Conservation (phyloP, 2,329 filamentous ascomycete species). For the Alternaria sp. region DNA sequence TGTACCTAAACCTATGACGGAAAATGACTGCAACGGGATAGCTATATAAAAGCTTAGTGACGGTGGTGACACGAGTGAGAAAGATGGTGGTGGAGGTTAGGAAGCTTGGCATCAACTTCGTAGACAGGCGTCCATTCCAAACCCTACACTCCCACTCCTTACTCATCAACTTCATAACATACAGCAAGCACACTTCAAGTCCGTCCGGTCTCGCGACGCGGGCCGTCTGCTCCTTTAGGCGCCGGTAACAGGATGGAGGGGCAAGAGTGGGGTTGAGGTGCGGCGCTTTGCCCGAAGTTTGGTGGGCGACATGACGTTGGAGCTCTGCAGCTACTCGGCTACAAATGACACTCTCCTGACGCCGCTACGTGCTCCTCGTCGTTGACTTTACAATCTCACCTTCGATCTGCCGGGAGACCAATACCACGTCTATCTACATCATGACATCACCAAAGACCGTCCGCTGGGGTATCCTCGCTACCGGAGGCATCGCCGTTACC, state of each 20-base stretch:
- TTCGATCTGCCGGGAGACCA: background rate
- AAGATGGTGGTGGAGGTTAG: background rate
- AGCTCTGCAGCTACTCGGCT: conserved; percentile 9
- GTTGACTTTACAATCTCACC: background rate
- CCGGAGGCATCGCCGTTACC: conserved; percentile 59
- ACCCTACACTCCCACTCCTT: background rate
- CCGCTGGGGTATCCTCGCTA: conserved; percentile 59
- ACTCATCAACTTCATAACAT: background rate
- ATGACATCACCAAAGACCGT: conserved; percentile 51
- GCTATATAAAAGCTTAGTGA: too few relatives aligned
- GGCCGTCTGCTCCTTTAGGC: conserved; percentile 15
- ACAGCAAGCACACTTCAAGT: conserved; percentile 3
- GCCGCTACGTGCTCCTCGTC: background rate
- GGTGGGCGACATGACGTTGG: conserved; percentile 27
- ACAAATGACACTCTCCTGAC: conserved; percentile 3
- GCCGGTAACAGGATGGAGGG: conserved; percentile 13
- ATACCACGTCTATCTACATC: conserved; percentile 9
- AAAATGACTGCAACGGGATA: too few relatives aligned
- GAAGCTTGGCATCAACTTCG: background rate
- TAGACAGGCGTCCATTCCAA: background rate
- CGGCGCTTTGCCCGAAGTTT: conserved; percentile 13
- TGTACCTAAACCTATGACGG: too few relatives aligned
- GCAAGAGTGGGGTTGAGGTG: conserved; percentile 32
- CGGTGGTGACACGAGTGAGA: too few relatives aligned
- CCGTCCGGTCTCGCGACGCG: conserved; percentile 1